Conservation (phyloP, 192 early-diverging fungal genomes). For the Ambispora gerdemannii region DNA sequence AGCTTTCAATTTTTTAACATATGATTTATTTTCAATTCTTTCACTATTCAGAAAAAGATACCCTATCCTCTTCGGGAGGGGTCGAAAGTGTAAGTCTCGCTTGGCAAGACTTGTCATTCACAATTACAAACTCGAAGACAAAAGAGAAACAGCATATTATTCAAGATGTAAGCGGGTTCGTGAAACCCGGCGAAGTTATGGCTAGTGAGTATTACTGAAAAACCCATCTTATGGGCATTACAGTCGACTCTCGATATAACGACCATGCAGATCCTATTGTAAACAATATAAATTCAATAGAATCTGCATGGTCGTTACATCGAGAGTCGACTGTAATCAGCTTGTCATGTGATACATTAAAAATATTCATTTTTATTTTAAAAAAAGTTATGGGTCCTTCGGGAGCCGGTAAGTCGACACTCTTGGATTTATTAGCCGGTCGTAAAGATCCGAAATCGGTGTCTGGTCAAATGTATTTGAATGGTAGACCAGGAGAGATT, state of each 20-base stretch:
- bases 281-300: too few relatives aligned
- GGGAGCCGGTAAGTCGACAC: conserved; percentile 87
- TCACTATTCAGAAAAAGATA: too few relatives aligned
- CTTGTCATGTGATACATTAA: too few relatives aligned
- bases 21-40: too few relatives aligned
- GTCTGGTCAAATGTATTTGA: conserved; percentile 51
- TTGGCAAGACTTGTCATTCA: not conserved
- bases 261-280: not conserved
- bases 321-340: too few relatives aligned
- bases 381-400: conserved; percentile 79
- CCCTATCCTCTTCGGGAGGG: too few relatives aligned
- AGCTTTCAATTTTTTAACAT: too few relatives aligned
- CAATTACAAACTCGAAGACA: conserved; percentile 9
- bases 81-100: not conserved
- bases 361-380: not conserved
- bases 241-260: too few relatives aligned
- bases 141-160: conserved; percentile 12
- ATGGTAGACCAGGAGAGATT: conserved; percentile 38
- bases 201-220: conserved; percentile 27
- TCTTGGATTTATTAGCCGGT: conserved; percentile 76
- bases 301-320: too few relatives aligned
- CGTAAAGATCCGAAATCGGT: conserved; percentile 58
- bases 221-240: too few relatives aligned
- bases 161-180: not conserved
- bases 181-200: conserved; percentile 16